Conservation (phyloP, 805 yeast genomes). For the Ogataea paradorogensis region DNA sequence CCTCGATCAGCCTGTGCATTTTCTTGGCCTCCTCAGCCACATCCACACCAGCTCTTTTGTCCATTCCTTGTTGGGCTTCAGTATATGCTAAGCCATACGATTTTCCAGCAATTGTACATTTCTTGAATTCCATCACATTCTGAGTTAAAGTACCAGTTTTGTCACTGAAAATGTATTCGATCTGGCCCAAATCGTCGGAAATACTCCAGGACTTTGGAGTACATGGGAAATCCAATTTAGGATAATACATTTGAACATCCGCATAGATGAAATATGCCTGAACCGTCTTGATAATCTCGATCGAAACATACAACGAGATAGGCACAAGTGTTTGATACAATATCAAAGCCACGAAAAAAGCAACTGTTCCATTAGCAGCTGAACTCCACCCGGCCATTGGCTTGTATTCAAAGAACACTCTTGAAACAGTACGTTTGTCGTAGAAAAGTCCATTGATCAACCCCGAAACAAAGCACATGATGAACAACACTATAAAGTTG, state of each 20-base stretch:
- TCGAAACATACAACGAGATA: slow-evolving; percentile 72
- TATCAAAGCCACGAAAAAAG: slow-evolving; percentile 70
- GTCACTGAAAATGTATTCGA: slow-evolving; percentile 78
- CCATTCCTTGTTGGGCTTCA: slow-evolving; percentile 71
- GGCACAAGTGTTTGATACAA: slow-evolving; percentile 78
- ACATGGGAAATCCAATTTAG: slow-evolving; percentile 67
- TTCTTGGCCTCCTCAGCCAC: slow-evolving; percentile 45
- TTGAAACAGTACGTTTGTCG: slow-evolving; percentile 40
- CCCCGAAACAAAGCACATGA: slow-evolving; percentile 67
- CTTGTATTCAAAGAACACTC: slow-evolving; percentile 57
- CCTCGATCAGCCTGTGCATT: slow-evolving; percentile 39
- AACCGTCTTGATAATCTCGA: slow-evolving; percentile 73
- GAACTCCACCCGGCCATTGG: slow-evolving; percentile 54
- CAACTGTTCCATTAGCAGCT: slow-evolving; percentile 61
- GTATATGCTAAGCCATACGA: slow-evolving; percentile 75
- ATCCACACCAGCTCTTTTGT: slow-evolving; percentile 63
- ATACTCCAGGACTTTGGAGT: slow-evolving; percentile 81
- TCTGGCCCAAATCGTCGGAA: slow-evolving; percentile 81
- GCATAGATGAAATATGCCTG: slow-evolving; percentile 75
- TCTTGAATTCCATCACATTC: slow-evolving; percentile 78
- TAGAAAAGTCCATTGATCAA: slow-evolving; percentile 67
- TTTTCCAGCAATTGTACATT: slow-evolving; percentile 66
- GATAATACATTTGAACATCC: slow-evolving; percentile 69
- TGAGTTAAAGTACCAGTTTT: slow-evolving; percentile 84
- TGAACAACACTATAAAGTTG: slow-evolving; percentile 60